Evolutionary conservation across 1,139 yeast genomes (phyloP).

Genomic region (Candida pseudoviswanathii): DNA sequence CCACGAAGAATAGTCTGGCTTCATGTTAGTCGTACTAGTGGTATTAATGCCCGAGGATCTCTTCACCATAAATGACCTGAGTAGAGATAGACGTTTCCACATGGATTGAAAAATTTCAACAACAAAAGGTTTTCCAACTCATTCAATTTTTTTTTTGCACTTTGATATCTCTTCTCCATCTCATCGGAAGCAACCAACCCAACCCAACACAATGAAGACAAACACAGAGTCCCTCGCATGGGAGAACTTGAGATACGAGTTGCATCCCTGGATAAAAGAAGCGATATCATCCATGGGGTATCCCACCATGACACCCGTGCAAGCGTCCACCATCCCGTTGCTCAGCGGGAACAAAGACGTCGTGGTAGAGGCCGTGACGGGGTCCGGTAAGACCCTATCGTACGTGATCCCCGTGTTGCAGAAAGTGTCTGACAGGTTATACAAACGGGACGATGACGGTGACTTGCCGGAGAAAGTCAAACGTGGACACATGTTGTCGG

Average conservation of each 20-base stretch:
- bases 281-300: conserved; percentile 78
- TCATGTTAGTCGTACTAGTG: not conserved
- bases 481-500: conserved; percentile 68
- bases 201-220: conserved; percentile 24
- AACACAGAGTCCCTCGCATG: conserved; percentile 41
- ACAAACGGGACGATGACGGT: conserved; percentile 23
- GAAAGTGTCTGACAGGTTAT: conserved; percentile 44
- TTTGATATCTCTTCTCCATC: conserved; percentile 5
- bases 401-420: conserved; percentile 83
- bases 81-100: conserved; percentile 6
- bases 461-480: conserved; percentile 36
- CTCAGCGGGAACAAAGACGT: conserved; percentile 91
- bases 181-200: conserved; percentile 8
- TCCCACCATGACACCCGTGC: conserved; percentile 92
- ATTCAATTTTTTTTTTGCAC: conserved; percentile 6
- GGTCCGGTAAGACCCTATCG: conserved; percentile 93
- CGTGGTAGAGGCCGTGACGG: conserved; percentile 95
- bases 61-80: conserved; percentile 26
- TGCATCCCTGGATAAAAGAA: conserved; percentile 52
- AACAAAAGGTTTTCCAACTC: not conserved
- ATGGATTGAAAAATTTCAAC: not conserved
- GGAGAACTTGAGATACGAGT: conserved; percentile 35
- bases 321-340: conserved; percentile 91
- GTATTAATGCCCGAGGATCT: conserved; percentile 20
- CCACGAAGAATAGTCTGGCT: conserved; percentile 48